These are phyloP conservation scores for Globisporangium paddicum DNA, from an alignment of 352 stramenopile genomes.

Conservation along the genomic window DNA sequence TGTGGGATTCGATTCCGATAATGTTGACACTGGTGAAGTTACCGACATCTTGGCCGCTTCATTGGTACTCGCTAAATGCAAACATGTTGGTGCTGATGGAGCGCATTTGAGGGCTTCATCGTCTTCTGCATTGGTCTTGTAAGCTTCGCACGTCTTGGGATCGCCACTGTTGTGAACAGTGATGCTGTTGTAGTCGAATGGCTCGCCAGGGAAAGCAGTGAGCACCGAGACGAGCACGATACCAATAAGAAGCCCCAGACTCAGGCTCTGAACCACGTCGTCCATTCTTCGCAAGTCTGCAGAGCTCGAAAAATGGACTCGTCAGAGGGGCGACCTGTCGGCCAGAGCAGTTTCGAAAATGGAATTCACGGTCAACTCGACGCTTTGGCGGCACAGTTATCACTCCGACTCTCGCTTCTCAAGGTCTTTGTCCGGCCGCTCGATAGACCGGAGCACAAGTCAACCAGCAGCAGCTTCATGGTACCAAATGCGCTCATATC, in stretches of 20 bases:
- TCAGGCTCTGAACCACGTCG: conserved; percentile 33
- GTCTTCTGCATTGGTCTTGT: not conserved
- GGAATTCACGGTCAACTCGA: no score
- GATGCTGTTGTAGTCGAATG: conserved; percentile 42
- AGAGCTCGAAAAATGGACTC: no score
- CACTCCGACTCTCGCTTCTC: no score
- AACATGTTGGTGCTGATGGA: not conserved
- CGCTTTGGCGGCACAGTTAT: no score
- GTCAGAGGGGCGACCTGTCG: no score
- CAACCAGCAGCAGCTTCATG: no score
- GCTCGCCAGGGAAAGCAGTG: conserved; percentile 44
- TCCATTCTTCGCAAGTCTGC: conserved; percentile 23
- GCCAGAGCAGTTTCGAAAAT: no score
- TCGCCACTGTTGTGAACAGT: no score
- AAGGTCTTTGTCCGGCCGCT: no score
- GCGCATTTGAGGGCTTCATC: not conserved
- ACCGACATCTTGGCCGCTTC: not conserved
- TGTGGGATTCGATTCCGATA: not conserved
- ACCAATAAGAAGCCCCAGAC: conserved; percentile 32
- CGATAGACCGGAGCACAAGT: no score
- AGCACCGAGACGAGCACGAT: conserved; percentile 40
- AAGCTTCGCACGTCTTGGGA: conserved; percentile 4
- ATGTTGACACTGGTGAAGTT: not conserved
- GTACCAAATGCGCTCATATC: no score
- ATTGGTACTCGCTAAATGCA: not conserved